These are phyloP conservation scores for Tolypocladium paradoxum DNA, from an alignment of 2,329 filamentous ascomycete species.

Conservation along the genomic window DNA sequence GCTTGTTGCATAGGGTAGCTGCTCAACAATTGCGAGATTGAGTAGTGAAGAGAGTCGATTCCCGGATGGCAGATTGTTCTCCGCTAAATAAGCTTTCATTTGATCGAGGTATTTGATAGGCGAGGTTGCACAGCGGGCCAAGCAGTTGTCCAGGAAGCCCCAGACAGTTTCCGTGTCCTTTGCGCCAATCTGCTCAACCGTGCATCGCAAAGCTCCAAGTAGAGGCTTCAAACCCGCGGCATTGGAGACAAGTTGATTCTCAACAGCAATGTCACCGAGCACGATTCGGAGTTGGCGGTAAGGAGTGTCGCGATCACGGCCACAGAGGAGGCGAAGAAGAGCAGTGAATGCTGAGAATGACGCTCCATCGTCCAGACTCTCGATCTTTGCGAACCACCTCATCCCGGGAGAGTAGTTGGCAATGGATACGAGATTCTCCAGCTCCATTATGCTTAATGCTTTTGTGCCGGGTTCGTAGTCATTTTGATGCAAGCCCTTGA, in stretches of 20 bases:
- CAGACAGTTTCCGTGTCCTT: conserved; percentile 38
- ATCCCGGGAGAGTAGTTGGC: conserved; percentile 73
- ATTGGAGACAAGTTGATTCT: conserved; percentile 55
- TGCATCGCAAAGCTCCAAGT: conserved; percentile 21
- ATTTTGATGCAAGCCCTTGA: conserved; percentile 50
- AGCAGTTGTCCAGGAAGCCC: conserved; percentile 72
- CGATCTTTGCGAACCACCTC: conserved; percentile 77
- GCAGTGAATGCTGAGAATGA: conserved; percentile 57
- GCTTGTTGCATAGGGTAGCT: conserved; percentile 59
- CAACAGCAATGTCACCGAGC: conserved; percentile 48
- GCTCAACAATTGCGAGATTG: conserved; percentile 61
- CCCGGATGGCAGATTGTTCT: conserved; percentile 14
- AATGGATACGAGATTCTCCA: conserved; percentile 73
- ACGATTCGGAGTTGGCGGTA: conserved; percentile 40
- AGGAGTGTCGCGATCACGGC: conserved; percentile 16
- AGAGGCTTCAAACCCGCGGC: conserved; percentile 37
- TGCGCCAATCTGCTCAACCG: conserved; percentile 7
- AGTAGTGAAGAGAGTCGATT: conserved; percentile 44
- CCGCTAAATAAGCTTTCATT: conserved; percentile 36
- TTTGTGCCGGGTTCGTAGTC: conserved; percentile 37
- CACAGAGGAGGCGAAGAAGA: conserved; percentile 41
- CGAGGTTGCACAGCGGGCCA: conserved; percentile 60
- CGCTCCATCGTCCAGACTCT: conserved; percentile 38
- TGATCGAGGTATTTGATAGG: conserved; percentile 77
- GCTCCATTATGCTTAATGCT: conserved; percentile 56